Percentiles rank a stretch among this genome's conserved stretches.
Evolutionary conservation across 2,329 filamentous ascomycete species (phyloP).

Genomic region (Phialemoniopsis sp.): DNA sequence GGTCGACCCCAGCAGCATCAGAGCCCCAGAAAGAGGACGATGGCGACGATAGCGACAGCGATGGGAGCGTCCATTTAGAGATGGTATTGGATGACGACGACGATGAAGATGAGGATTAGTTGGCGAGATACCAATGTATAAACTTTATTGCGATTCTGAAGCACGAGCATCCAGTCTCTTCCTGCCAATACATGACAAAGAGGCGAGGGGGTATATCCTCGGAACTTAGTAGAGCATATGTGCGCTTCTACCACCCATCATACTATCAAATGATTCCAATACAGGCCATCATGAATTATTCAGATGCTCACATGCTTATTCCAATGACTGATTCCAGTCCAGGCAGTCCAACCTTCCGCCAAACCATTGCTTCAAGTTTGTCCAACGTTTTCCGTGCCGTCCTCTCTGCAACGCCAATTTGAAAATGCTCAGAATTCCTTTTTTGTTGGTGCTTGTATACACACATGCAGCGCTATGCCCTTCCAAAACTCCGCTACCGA

Average conservation of each 20-base stretch:
- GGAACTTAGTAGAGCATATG: no score
- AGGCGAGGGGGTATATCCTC: no score
- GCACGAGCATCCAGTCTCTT: no score
- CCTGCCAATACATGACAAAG: no score
- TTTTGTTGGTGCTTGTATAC: background rate
- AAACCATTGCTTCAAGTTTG: no score
- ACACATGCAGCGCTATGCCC: background rate
- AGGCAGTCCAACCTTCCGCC: no score
- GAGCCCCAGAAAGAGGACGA: constrained; percentile 17
- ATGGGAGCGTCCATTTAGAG: constrained; percentile 54
- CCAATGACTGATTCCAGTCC: no score
- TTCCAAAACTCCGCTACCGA: background rate
- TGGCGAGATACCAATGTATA: constrained; percentile 10
- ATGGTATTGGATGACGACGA: constrained; percentile 54
- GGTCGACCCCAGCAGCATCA: background rate
- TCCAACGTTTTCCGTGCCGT: no score
- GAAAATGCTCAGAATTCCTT: background rate
- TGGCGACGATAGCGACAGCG: constrained; percentile 40
- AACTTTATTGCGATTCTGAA: background rate
- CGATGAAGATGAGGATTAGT: constrained; percentile 16
- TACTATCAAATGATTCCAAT: no score
- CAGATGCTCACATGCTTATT: no score
- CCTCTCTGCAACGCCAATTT: background rate
- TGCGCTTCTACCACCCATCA: no score
- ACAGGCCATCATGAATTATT: no score